phyloP scores from a whole-genome alignment of 1,284 basidiomycete species.

The Termitomyces sp. region DNA sequence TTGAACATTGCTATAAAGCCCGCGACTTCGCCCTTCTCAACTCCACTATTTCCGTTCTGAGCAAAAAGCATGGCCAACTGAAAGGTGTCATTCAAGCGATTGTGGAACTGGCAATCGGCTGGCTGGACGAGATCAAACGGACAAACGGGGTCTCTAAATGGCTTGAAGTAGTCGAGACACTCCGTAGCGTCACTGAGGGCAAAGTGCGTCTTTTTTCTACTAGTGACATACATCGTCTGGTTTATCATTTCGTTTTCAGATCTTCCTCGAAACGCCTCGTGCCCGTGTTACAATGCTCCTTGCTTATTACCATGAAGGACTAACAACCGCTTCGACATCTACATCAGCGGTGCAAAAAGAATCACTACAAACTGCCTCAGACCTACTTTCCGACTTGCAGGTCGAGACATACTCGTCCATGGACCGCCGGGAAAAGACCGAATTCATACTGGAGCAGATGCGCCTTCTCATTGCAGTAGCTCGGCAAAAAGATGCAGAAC shows the following conservation, averaged over 20 bases:
- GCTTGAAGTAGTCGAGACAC: constrained; percentile 84
- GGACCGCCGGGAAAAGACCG: constrained; percentile 97
- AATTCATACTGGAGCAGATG: constrained; percentile 99
- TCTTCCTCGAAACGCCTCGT: constrained; percentile 95
- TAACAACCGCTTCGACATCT: constrained; percentile 41
- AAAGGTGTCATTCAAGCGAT: constrained; percentile 88
- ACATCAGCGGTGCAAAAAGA: constrained; percentile 47
- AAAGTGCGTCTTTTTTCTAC: constrained; percentile 53
- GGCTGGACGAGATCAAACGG: constrained; percentile 71
- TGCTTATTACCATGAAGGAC: constrained; percentile 77
- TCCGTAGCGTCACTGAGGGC: constrained; percentile 92
- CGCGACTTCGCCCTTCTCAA: constrained; percentile 72
- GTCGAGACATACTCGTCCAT: constrained; percentile 99
- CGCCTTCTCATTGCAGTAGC: constrained; percentile 75
- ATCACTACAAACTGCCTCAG: constrained; percentile 77
- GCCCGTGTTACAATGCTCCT: constrained; percentile 89
- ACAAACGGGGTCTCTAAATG: constrained; percentile 70
- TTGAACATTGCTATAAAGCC: constrained; percentile 69
- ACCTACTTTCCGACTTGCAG: constrained; percentile 90
- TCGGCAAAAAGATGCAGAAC: constrained; percentile 57
- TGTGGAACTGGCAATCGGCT: constrained; percentile 81
- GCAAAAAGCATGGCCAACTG: constrained; percentile 97
- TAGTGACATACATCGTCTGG: neutral
- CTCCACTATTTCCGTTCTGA: constrained; percentile 66
- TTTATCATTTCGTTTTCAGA: constrained; percentile 42